Conservation (phyloP, 1,284 basidiomycete genomes). For the Microbotryomycetes sp. region DNA sequence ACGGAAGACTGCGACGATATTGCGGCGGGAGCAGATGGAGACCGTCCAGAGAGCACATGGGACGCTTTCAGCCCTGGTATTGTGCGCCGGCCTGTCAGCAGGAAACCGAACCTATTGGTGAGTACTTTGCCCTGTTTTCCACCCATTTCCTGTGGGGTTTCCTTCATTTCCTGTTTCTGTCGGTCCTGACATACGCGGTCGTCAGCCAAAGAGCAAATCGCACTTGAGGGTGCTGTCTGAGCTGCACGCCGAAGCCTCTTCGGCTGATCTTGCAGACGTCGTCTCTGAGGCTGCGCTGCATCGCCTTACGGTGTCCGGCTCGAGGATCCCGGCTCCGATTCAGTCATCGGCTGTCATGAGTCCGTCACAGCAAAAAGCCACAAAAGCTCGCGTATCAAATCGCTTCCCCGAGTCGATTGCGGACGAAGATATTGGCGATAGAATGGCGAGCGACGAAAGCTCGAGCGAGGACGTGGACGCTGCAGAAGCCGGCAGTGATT, state of each 20-base stretch:
- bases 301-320: slow-evolving; percentile 18
- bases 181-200: background rate
- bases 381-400: too few species aligned
- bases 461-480: background rate
- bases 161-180: background rate
- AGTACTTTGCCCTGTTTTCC: background rate
- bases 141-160: background rate
- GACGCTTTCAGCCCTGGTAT: slow-evolving; percentile 4
- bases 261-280: slow-evolving; percentile 23
- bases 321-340: background rate
- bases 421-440: slow-evolving; percentile 9
- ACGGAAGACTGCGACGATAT: slow-evolving; percentile 14
- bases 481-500: slow-evolving; percentile 18
- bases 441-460: background rate
- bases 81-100: slow-evolving; percentile 14
- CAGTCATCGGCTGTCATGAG: too few species aligned
- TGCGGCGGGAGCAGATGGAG: slow-evolving; percentile 9
- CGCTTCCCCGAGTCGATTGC: slow-evolving; percentile 21
- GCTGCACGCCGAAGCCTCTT: slow-evolving; percentile 10
- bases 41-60: slow-evolving; percentile 11
- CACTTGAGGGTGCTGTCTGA: slow-evolving; percentile 25
- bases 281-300: slow-evolving; percentile 25
- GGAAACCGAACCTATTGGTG: slow-evolving; percentile 27
- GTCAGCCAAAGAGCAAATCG: slow-evolving; percentile 28
- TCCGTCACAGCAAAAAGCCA: too few species aligned